Evolutionary conservation across 169 alveolate genomes (phyloP).

Genomic region (Cyclospora cayetanensis): DNA sequence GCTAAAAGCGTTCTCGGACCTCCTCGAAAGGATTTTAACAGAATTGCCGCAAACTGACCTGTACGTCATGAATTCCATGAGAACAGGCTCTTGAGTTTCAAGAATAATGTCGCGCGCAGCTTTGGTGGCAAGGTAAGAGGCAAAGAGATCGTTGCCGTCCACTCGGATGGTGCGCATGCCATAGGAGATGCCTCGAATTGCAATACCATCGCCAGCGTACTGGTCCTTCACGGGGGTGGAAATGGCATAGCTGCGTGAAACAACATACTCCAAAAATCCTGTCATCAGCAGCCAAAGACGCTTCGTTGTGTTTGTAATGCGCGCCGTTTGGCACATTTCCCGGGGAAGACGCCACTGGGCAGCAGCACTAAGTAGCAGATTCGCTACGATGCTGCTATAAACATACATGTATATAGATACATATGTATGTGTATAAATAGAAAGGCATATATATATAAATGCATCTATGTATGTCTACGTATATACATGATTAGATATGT

Average conservation of each 20-base stretch:
- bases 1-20: too few species aligned
- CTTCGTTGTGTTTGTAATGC: too few species aligned
- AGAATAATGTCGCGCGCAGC: slow-evolving; percentile 89
- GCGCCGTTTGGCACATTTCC: too few species aligned
- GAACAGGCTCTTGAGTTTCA: slow-evolving; percentile 86
- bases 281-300: too few species aligned
- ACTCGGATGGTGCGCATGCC: slow-evolving; percentile 89
- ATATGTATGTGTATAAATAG: neutral
- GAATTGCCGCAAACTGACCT: slow-evolving; percentile 79
- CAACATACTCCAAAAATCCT: too few species aligned
- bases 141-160: slow-evolving; percentile 92
- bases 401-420: neutral
- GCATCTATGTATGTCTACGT: neutral
- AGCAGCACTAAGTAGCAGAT: too few species aligned
- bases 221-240: slow-evolving; percentile 94
- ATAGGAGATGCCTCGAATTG: slow-evolving; percentile 94
- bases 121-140: slow-evolving; percentile 91
- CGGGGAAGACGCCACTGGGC: too few species aligned
- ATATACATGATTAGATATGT: neutral
- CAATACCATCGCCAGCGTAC: slow-evolving; percentile 96
- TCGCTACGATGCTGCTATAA: neutral
- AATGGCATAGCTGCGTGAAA: slow-evolving; percentile 67
- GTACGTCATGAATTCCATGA: slow-evolving; percentile 93
- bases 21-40: too few species aligned
- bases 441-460: neutral